phyloP scores from a whole-genome alignment of 192 early-diverging fungal species.

The Dissophora ornata region DNA sequence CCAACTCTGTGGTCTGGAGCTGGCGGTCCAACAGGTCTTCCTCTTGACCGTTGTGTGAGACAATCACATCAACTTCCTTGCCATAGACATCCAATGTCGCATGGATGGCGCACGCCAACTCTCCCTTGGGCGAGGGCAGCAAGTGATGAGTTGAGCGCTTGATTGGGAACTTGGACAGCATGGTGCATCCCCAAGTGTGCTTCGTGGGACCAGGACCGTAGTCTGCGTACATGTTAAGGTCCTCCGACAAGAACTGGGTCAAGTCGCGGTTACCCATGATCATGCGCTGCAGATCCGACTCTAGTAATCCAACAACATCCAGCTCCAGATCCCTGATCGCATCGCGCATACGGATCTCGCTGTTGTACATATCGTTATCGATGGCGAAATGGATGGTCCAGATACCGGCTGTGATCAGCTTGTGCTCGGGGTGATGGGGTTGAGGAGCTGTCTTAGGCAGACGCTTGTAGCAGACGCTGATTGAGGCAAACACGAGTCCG shows the following conservation, averaged over 20 bases:
- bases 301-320: constrained; percentile 84
- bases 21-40: constrained; percentile 79
- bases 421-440: constrained; percentile 72
- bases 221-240: constrained; percentile 81
- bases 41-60: constrained; percentile 87
- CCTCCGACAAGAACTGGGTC: constrained; percentile 81
- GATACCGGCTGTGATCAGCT: constrained; percentile 79
- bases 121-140: constrained; percentile 82
- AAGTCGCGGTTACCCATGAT: constrained; percentile 90
- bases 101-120: constrained; percentile 87
- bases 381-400: constrained; percentile 91
- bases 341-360: constrained; percentile 76
- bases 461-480: constrained; percentile 56
- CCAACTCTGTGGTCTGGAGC: constrained; percentile 82
- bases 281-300: constrained; percentile 81
- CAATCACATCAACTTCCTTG: constrained; percentile 80
- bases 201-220: constrained; percentile 87
- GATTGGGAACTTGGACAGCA: constrained; percentile 91
- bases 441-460: constrained; percentile 62
- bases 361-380: constrained; percentile 89
- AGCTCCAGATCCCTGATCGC: constrained; percentile 80
- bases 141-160: constrained; percentile 76
- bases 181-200: constrained; percentile 88
- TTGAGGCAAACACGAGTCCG: constrained; percentile 52
- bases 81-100: constrained; percentile 88